Percentiles rank a stretch among this genome's conserved stretches.
phyloP scores from a whole-genome alignment of 768 basidiomycete genomes.

The Leccinum olivaceopallidum region DNA sequence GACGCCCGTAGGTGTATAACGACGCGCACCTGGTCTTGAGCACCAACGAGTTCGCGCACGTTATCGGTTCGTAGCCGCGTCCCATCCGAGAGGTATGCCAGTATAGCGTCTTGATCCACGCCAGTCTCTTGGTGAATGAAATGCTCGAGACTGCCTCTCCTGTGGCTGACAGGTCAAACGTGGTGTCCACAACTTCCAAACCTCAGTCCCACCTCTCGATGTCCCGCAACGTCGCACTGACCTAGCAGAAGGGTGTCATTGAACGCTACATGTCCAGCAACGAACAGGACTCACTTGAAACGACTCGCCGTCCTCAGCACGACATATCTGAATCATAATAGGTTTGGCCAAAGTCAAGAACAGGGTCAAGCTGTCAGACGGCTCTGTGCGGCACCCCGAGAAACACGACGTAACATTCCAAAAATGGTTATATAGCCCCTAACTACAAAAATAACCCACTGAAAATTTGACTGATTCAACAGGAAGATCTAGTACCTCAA shows the following conservation, averaged over 20 bases:
- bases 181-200: conserved; percentile 2
- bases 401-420: conserved; percentile 22
- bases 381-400: conserved; percentile 1
- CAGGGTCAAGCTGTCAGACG: neutral
- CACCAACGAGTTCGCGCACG: conserved; percentile 71
- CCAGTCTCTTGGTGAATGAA: conserved; percentile 75
- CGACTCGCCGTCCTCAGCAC: conserved; percentile 63
- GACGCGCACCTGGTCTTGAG: conserved; percentile 66
- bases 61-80: conserved; percentile 69
- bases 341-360: conserved; percentile 9
- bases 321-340: conserved; percentile 62
- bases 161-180: conserved; percentile 29
- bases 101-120: conserved; percentile 63
- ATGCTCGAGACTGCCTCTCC: conserved; percentile 64
- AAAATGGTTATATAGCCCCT: conserved; percentile 23
- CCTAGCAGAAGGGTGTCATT: conserved; percentile 22
- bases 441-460: neutral
- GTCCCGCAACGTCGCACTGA: conserved; percentile 69
- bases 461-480: no score
- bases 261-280: neutral
- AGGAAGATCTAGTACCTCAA: no score
- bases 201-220: conserved; percentile 61
- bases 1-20: neutral
- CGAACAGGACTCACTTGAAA: conserved; percentile 46
- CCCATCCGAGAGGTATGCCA: conserved; percentile 82